These are phyloP conservation scores for Tetracladium marchalianum DNA, from an alignment of 495 filamentous ascomycete species.

Conservation along the genomic window DNA sequence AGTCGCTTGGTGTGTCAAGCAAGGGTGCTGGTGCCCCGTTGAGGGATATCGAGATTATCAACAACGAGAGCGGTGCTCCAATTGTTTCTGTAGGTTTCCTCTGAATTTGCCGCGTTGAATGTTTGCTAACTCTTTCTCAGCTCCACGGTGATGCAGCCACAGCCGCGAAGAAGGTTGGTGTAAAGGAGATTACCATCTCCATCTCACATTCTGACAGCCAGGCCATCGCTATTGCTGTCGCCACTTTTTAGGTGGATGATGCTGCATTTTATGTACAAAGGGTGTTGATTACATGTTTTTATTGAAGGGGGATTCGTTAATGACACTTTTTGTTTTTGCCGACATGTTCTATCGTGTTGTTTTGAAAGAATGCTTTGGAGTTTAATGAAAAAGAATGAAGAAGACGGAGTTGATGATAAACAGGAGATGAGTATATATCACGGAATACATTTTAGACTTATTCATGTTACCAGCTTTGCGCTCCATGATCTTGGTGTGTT, in stretches of 20 bases:
- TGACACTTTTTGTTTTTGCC: too few relatives aligned
- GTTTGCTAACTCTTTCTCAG: constrained; percentile 31
- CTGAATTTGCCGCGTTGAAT: background rate
- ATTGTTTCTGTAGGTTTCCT: constrained; percentile 63
- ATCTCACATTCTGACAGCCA: constrained; percentile 91
- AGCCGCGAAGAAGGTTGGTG: constrained; percentile 72
- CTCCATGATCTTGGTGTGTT: too few relatives aligned
- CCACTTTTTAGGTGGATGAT: constrained; percentile 45
- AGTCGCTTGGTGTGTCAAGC: constrained; percentile 80
- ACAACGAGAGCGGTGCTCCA: constrained; percentile 72
- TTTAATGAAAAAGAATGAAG: too few relatives aligned
- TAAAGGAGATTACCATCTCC: constrained; percentile 80
- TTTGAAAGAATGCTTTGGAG: too few relatives aligned
- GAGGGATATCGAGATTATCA: constrained; percentile 88
- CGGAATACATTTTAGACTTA: too few relatives aligned
- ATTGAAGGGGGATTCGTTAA: too few relatives aligned
- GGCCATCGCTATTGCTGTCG: constrained; percentile 84
- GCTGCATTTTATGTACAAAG: background rate
- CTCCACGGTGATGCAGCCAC: constrained; percentile 74
- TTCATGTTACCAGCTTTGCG: too few relatives aligned
- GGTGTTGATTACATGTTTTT: too few relatives aligned
- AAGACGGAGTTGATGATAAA: too few relatives aligned
- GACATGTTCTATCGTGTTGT: too few relatives aligned
- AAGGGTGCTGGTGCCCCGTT: constrained; percentile 81
- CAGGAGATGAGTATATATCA: too few relatives aligned